A percentile compares a stretch with the other conserved stretches of the same genome.
These are phyloP conservation scores for Scutellaria barbata DNA, from an alignment of 257 asterid species.

Conservation along the genomic window DNA sequence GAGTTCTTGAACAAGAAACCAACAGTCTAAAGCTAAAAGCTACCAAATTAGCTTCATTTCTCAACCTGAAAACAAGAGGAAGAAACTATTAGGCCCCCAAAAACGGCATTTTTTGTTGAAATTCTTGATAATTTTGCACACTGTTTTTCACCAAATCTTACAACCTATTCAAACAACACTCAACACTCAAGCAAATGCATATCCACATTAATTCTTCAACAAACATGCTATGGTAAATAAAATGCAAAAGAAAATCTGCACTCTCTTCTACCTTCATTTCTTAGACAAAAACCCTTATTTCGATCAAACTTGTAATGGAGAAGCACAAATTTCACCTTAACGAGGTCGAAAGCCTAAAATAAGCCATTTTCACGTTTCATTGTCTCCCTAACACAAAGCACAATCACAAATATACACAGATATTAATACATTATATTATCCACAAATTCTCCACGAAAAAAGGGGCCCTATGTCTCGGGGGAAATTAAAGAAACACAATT, in stretches of 20 bases:
- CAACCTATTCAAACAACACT: background rate
- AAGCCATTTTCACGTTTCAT: constrained; percentile 49
- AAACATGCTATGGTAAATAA: background rate
- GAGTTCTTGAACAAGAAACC: constrained; percentile 10
- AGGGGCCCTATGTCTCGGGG: constrained; percentile 42
- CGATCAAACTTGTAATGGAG: constrained; percentile 11
- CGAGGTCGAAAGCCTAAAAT: constrained; percentile 44
- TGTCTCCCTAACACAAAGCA: constrained; percentile 67
- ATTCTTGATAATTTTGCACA: background rate
- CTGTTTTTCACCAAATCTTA: background rate
- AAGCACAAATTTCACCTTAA: constrained; percentile 18
- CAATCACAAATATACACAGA: constrained; percentile 33
- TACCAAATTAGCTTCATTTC: background rate
- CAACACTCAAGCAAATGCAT: constrained; percentile 13
- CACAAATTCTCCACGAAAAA: constrained; percentile 27
- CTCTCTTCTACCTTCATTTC: background rate
- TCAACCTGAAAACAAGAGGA: constrained; percentile 26
- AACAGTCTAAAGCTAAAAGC: background rate
- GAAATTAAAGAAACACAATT: constrained; percentile 13
- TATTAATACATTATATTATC: constrained; percentile 24
- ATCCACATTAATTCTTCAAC: background rate
- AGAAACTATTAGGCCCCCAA: constrained; percentile 1
- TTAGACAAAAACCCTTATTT: background rate
- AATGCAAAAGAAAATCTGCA: background rate
- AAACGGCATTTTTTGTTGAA: too few species aligned